Evolutionary conservation across 495 filamentous ascomycete genomes (phyloP).

Genomic region (Xylaria longipes): DNA sequence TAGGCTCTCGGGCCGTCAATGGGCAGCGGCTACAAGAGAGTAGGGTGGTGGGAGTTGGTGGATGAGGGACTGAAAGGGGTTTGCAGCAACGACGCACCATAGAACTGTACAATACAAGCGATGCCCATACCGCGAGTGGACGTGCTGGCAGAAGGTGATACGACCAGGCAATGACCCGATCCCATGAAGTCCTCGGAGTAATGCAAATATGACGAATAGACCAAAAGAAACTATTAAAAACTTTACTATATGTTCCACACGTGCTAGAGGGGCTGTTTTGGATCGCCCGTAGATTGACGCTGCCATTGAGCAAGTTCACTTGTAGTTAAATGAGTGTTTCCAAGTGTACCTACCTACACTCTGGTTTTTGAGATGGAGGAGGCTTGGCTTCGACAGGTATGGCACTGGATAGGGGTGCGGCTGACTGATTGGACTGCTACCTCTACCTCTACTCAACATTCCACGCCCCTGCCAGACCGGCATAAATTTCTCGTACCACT

Average conservation of each 20-base stretch:
- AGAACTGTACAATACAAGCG: conserved; percentile 43
- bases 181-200: conserved; percentile 36
- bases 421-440: conserved; percentile 10
- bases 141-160: conserved; percentile 35
- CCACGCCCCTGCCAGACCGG: background rate
- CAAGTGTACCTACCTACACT: background rate
- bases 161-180: conserved; percentile 25
- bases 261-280: background rate
- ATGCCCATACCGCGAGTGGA: conserved; percentile 41
- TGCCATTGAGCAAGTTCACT: background rate
- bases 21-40: conserved; percentile 35
- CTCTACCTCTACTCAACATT: no score
- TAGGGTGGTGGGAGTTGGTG: conserved; percentile 30
- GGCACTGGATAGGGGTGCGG: background rate
- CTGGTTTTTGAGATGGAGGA: background rate
- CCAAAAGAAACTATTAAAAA: conserved; percentile 34
- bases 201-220: conserved; percentile 48
- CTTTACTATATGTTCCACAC: background rate
- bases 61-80: conserved; percentile 34
- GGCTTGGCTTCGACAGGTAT: background rate
- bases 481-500: background rate
- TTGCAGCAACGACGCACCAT: conserved; percentile 33
- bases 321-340: background rate
- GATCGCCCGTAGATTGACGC: background rate
- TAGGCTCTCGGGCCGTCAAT: conserved; percentile 26